Evolutionary conservation across 2,329 filamentous ascomycete species (phyloP).

Genomic region (Aspergillus quadricinctus): DNA sequence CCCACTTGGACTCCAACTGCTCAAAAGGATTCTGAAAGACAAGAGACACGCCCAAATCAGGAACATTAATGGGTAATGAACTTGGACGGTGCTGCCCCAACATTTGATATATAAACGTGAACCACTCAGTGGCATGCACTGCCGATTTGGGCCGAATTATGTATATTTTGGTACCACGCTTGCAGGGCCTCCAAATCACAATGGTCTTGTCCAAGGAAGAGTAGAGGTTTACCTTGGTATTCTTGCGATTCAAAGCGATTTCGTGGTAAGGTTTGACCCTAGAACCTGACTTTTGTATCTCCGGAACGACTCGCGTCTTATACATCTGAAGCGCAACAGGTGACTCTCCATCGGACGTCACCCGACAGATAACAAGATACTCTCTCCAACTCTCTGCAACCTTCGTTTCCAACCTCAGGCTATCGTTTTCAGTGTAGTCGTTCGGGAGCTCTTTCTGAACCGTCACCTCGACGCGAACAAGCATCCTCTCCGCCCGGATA

Average conservation of each 20-base stretch:
- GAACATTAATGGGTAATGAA: conserved; percentile 58
- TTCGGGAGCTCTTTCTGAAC: conserved; percentile 50
- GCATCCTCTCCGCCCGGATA: conserved; percentile 65
- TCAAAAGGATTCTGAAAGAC: conserved; percentile 58
- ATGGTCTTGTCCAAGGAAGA: conserved; percentile 65
- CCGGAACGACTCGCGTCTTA: conserved; percentile 60
- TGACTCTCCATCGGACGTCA: conserved; percentile 50
- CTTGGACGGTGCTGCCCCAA: conserved; percentile 56
- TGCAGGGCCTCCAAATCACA: conserved; percentile 56
- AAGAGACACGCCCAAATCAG: conserved; percentile 58
- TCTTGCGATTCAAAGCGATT: conserved; percentile 52
- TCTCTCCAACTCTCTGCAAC: conserved; percentile 63
- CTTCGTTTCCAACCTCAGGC: conserved; percentile 54
- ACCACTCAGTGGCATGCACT: conserved; percentile 63
- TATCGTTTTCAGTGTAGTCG: conserved; percentile 62
- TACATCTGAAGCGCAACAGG: conserved; percentile 58
- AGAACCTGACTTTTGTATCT: conserved; percentile 50
- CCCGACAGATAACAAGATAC: conserved; percentile 58
- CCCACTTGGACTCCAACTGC: conserved; percentile 42
- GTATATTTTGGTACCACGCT: conserved; percentile 54
- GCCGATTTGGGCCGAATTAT: conserved; percentile 60
- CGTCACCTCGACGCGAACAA: conserved; percentile 57
- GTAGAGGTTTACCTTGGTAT: conserved; percentile 58
- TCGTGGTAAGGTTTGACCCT: conserved; percentile 55
- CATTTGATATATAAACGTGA: conserved; percentile 58